Evolutionary conservation across 2,329 filamentous ascomycete genomes (phyloP), one percentile per base, ranked within the genome.

Genomic region (Fusarium concolor): DNA sequence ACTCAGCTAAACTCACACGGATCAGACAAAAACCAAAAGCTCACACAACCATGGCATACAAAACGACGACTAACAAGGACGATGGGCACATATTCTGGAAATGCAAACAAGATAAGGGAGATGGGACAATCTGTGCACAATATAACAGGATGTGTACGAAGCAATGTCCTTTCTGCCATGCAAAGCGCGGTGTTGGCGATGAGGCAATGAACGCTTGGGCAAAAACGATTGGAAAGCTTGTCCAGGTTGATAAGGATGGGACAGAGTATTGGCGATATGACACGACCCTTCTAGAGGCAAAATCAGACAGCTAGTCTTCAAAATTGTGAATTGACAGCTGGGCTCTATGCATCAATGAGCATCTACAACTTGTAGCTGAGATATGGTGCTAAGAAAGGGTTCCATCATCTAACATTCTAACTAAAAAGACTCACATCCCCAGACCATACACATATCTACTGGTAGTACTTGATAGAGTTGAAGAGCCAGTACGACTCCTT

Each of bases 381-480:
- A 8, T 4, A 8, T 10, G 15, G 2, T 3, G 28, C 10, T 7
- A 20, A 20, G n/a, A n/a, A 15, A 37, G 22, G 11, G 6, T 11
- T 8, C 8, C 7, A 12, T 12, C 29, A 1, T 15, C 7, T 15
- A 3, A 20, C 18, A 4, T 28, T 7, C 8, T 15, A 28, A 4
- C 2, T 17, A 1, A 28, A 33, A 10, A 6, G 6, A 3, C 5
- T 5, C 8, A 0, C 3, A 7, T 11, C n/a, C 10, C 5, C 8
- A 18, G 15, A 11, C 10, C 17, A 3, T 28, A 10, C 4, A 10
- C 3, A 5, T 0, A 17, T 41, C 37, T 31, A 62, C 11, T 61
- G 58, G 9, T 61, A 61, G 4, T 60, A 29, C 18, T 61, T 61
- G 18, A 62, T 55, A 2, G 41, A 62, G 35, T 62, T 62, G 4